These are phyloP conservation scores for Lophiotrema nucula DNA, from an alignment of 495 filamentous ascomycete genomes.

Conservation along the genomic window DNA sequence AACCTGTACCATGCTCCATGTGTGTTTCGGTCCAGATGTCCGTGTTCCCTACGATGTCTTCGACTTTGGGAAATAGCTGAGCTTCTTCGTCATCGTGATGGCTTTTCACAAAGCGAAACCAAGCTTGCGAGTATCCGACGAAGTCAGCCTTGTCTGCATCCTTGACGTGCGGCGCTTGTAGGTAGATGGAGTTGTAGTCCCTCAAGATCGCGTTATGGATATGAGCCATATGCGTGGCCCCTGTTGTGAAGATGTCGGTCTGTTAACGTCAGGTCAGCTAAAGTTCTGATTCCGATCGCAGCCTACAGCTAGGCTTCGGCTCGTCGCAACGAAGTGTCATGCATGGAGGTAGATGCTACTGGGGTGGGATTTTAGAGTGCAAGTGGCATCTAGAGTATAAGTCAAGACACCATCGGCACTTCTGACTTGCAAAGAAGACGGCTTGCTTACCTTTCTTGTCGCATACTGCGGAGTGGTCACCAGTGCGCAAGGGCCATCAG, in stretches of 20 bases:
- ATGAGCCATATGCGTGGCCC: conserved; percentile 59
- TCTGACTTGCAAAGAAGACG: too few relatives aligned
- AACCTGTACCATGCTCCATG: conserved; percentile 49
- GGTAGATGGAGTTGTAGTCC: conserved; percentile 60
- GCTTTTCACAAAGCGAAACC: conserved; percentile 53
- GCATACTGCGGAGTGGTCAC: conserved; percentile 21
- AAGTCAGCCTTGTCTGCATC: conserved; percentile 46
- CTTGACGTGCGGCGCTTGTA: conserved; percentile 42
- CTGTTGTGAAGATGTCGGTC: conserved; percentile 31
- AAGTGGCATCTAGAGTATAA: too few relatives aligned
- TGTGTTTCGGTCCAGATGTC: conserved; percentile 46
- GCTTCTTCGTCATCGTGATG: conserved; percentile 57
- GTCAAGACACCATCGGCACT: too few relatives aligned
- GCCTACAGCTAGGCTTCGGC: too few relatives aligned
- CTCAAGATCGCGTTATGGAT: conserved; percentile 60
- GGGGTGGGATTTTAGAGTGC: too few relatives aligned
- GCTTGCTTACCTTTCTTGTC: conserved; percentile 19
- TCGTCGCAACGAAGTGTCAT: too few relatives aligned
- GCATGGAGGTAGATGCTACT: too few relatives aligned
- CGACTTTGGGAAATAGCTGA: conserved; percentile 53
- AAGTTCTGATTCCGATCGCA: not conserved
- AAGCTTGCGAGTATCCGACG: conserved; percentile 51
- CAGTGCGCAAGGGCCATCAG: conserved; percentile 26
- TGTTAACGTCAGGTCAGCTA: not conserved
- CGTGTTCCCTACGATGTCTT: conserved; percentile 48